Base-by-base conservation (phyloP, 2,329 filamentous ascomycete species). In the Juglanconis oblonga region DNA sequence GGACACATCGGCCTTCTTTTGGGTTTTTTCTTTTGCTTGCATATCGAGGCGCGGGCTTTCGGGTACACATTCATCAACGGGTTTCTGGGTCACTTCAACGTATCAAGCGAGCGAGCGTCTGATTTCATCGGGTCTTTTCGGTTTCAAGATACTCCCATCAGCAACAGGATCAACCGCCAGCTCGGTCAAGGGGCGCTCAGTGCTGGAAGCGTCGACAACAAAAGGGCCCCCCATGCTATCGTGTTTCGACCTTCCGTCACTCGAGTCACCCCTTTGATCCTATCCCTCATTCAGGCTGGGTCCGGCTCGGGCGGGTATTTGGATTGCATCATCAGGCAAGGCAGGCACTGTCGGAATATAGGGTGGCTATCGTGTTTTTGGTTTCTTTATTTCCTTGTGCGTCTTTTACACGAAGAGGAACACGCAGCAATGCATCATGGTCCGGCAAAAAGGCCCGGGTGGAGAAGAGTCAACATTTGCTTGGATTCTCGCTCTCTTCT, bases 391-490 rank as follows among this genome's bases (percentile, higher is more conserved):
- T 63, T 59, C 62, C 49, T 51, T 69, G 60, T 59, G 62, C 62
- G 66, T 64, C 72, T 80, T 24, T 32, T 77, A 79, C 74, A 64
- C 47, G 36, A 83, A 84, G 81, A 85, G 77, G 77, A 82, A 81
- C 70, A 81, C 78, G 83, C 83, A 86, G 83, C 83, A 84, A 86
- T 86, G 83, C 83, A 83, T 76, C 74, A 74, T 65, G 62, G 73
- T 68, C 70, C 77, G 79, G 78, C 75, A 62, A 56, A 68, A 66
- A 74, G 74, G 71, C 75, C 77, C 77, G 80, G 77, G 78, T 31
- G 36, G 48, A 57, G 48, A 57, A 51, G 55, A 44, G 35, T 44
- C 77, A 73, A 73, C 72, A 76, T 65, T 63, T 24, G 69, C 63
- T 42, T 58, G 54, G 45, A 55, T 57, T 52, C 53, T 40, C 55